Base-by-base conservation (phyloP, 2,329 filamentous ascomycete species). In the Fusarium continuum region DNA sequence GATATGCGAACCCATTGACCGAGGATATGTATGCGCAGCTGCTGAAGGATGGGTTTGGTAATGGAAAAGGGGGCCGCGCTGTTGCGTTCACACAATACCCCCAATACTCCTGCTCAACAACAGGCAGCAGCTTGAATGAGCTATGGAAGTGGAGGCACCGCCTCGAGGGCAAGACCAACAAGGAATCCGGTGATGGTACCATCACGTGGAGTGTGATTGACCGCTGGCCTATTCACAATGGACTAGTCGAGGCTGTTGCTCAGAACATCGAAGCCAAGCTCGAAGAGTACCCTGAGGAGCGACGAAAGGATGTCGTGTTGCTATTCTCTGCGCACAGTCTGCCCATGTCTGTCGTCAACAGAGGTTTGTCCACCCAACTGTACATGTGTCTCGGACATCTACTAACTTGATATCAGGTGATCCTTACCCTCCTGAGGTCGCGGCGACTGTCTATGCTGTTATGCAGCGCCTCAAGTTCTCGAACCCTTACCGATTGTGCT, bases 151-250 rank as follows among this genome's bases (percentile, higher is more conserved):
- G 93, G 93, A 86, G 93, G 63, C 91, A 92, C 72, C 83, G 92
- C 62, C 79, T 99, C 48, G 93, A 98, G 76, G 92, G 91, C 32
- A 93, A 92, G 76, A 81, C 83, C 36, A 83, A 78, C 4, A 79
- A 81, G 36, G 80, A 80, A 34, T 80, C 81, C 19, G 64, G 68
- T 8, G 80, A 86, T 31, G 93, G 93, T 11, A 82, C 88, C 3
- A 97, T 99, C 65, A 85, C 89, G 55, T 99, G 95, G 95, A 97
- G 92, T 76, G 94, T 98, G 48, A 99, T 99, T 76, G 95, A 99
- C 77, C 87, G 95, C 59, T 99, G 95, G 95, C 95, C 94, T 6
- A 89, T 88, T n/a, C 94, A 99, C 74, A 82, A 88, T 3, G 95
- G 95, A 3, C 81, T 99, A 31, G 89, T 98, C 1, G 91, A 97